phyloP scores from a whole-genome alignment of 495 filamentous ascomycete species.

The Trichoderma asperelloides region DNA sequence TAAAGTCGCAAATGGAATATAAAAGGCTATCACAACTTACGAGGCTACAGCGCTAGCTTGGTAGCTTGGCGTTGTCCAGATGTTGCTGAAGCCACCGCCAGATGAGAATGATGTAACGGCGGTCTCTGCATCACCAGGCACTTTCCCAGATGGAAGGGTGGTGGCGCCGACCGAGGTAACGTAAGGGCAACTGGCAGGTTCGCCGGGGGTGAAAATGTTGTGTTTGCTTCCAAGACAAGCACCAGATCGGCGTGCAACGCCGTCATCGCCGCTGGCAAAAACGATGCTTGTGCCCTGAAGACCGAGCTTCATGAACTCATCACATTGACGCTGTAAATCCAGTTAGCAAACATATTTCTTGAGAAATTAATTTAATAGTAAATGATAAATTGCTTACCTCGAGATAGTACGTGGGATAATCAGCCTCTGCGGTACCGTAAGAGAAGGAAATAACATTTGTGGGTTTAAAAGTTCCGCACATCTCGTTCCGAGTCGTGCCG shows the following conservation, averaged over 20 bases:
- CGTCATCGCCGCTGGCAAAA: constrained; percentile 49
- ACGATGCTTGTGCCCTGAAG: constrained; percentile 51
- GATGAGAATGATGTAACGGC: constrained; percentile 1
- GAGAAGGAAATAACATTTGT: constrained; percentile 27
- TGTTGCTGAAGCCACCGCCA: constrained; percentile 1
- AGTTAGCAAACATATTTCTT: neutral
- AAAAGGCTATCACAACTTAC: neutral
- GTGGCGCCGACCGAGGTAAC: constrained; percentile 69
- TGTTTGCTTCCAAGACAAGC: constrained; percentile 40
- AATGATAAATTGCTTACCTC: neutral
- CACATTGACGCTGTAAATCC: constrained; percentile 23
- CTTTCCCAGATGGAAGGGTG: neutral
- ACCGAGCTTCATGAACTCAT: constrained; percentile 50
- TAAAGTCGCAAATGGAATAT: neutral
- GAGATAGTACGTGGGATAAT: neutral
- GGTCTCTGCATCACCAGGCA: neutral
- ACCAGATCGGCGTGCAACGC: constrained; percentile 31
- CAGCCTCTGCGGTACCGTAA: constrained; percentile 21
- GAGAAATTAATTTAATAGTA: constrained; percentile 12
- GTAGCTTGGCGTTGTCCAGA: constrained; percentile 1
- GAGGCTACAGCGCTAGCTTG: neutral
- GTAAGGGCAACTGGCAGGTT: constrained; percentile 66
- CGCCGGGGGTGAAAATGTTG: constrained; percentile 58
- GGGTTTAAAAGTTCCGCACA: constrained; percentile 42
- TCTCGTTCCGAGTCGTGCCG: constrained; percentile 47